Percentiles rank a stretch among this genome's conserved stretches.
Evolutionary conservation across 2,329 filamentous ascomycete species (phyloP).

Genomic region (Colletotrichum limetticola): DNA sequence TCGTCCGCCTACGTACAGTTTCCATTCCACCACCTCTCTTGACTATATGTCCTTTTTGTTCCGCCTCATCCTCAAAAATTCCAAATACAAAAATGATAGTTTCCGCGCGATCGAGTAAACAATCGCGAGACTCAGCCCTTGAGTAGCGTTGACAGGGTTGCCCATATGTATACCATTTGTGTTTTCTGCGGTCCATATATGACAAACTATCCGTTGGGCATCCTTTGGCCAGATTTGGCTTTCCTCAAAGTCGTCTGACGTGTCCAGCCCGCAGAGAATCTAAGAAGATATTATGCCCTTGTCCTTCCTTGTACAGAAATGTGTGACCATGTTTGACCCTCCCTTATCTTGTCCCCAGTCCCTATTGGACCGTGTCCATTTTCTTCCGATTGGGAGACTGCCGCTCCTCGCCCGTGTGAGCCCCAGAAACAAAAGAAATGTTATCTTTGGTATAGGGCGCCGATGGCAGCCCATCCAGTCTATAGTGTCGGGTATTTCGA

Average conservation of each 20-base stretch:
- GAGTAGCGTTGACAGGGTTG: constrained; percentile 24
- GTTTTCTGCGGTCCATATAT: constrained; percentile 19
- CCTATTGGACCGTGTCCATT: constrained; percentile 19
- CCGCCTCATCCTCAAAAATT: constrained; percentile 12
- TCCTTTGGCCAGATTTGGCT: constrained; percentile 21
- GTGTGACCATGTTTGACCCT: constrained; percentile 3
- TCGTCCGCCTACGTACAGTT: constrained; percentile 25
- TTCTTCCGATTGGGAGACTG: constrained; percentile 31
- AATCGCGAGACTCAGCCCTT: constrained; percentile 15
- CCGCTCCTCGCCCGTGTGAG: constrained; percentile 32
- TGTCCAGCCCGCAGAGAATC: constrained; percentile 35
- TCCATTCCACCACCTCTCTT: not conserved
- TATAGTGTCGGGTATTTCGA: constrained; percentile 37
- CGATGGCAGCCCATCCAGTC: constrained; percentile 29
- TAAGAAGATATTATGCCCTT: constrained; percentile 26
- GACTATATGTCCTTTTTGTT: constrained; percentile 18
- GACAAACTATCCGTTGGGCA: constrained; percentile 31
- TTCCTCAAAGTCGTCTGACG: constrained; percentile 32
- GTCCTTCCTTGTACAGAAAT: constrained; percentile 25
- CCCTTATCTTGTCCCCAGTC: constrained; percentile 25
- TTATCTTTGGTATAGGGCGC: constrained; percentile 27
- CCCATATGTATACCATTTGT: constrained; percentile 32
- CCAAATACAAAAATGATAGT: constrained; percentile 8
- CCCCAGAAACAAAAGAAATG: constrained; percentile 33
- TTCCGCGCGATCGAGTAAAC: constrained; percentile 13